Evolutionary conservation across 2,329 filamentous ascomycete genomes (phyloP).

Genomic region (Exophiala sp.): DNA sequence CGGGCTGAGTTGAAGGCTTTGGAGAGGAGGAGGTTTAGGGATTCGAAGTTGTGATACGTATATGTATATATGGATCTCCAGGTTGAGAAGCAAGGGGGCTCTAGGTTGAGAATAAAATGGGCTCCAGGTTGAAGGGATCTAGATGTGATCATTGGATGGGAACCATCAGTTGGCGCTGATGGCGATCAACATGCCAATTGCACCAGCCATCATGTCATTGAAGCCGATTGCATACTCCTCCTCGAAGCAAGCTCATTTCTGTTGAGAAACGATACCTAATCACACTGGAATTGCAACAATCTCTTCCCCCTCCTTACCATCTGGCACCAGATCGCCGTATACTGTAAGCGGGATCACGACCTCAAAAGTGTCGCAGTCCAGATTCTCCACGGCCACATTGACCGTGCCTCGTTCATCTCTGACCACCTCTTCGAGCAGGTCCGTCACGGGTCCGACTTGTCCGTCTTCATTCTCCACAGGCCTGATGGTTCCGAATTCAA

Average conservation of each 20-base stretch:
- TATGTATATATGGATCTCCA: no score
- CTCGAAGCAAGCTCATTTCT: no score
- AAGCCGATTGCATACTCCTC: no score
- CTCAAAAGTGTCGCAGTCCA: constrained; percentile 85
- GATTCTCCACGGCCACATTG: constrained; percentile 67
- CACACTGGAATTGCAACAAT: constrained; percentile 29
- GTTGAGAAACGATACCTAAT: not conserved
- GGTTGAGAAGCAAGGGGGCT: no score
- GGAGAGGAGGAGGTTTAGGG: constrained; percentile 32
- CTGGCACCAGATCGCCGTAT: constrained; percentile 55
- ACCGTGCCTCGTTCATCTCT: constrained; percentile 73
- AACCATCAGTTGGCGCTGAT: no score
- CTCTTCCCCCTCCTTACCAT: constrained; percentile 30
- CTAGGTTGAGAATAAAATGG: no score
- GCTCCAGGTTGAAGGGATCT: no score
- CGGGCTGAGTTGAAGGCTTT: constrained; percentile 36
- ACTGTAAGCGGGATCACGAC: constrained; percentile 77
- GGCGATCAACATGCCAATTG: no score
- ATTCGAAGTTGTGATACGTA: constrained; percentile 17
- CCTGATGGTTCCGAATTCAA: constrained; percentile 85
- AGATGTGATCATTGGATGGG: no score
- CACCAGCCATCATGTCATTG: no score
- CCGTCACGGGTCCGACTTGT: constrained; percentile 38
- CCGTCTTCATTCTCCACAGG: constrained; percentile 27
- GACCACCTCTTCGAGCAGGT: constrained; percentile 71